Conservation (phyloP, 768 basidiomycete species). For the Trametes meyenii region DNA sequence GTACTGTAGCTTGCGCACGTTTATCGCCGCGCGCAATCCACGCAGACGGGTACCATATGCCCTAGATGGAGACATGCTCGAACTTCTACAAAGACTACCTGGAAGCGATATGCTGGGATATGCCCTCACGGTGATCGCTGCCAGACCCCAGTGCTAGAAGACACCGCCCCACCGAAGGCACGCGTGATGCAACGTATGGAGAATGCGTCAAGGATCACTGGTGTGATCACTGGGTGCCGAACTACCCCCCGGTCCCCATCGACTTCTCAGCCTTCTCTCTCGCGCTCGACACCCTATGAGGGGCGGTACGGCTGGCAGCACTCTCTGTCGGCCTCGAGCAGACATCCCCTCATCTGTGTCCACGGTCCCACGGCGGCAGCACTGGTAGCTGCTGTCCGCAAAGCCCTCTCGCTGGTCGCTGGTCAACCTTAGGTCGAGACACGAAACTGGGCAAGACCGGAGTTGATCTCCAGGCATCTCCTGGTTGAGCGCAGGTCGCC, state of each 20-base stretch:
- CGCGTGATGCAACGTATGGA: neutral
- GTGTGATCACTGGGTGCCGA: slow-evolving; percentile 8
- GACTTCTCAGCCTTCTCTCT: slow-evolving; percentile 3
- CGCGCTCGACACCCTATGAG: slow-evolving; percentile 13
- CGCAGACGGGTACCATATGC: too few relatives aligned
- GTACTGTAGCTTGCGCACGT: too few relatives aligned
- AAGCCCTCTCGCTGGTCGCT: slow-evolving; percentile 3
- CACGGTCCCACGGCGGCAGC: neutral
- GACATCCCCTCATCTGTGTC: slow-evolving; percentile 1
- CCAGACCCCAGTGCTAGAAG: neutral
- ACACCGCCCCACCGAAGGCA: slow-evolving; percentile 2
- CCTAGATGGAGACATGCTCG: neutral
- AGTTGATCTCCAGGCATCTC: slow-evolving; percentile 25
- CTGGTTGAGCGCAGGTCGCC: slow-evolving; percentile 16
- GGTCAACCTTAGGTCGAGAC: neutral
- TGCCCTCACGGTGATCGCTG: neutral
- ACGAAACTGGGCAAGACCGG: slow-evolving; percentile 5
- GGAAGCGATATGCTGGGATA: neutral
- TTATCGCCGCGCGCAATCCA: too few relatives aligned
- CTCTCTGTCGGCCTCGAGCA: neutral
- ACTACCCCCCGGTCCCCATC: neutral
- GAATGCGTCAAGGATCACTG: slow-evolving; percentile 14
- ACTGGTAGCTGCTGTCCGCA: slow-evolving; percentile 18
- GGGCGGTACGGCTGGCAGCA: neutral
- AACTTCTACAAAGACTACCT: neutral